These are phyloP conservation scores for Elsinoe batatas DNA, from an alignment of 2,329 filamentous ascomycete species.

Conservation along the genomic window DNA sequence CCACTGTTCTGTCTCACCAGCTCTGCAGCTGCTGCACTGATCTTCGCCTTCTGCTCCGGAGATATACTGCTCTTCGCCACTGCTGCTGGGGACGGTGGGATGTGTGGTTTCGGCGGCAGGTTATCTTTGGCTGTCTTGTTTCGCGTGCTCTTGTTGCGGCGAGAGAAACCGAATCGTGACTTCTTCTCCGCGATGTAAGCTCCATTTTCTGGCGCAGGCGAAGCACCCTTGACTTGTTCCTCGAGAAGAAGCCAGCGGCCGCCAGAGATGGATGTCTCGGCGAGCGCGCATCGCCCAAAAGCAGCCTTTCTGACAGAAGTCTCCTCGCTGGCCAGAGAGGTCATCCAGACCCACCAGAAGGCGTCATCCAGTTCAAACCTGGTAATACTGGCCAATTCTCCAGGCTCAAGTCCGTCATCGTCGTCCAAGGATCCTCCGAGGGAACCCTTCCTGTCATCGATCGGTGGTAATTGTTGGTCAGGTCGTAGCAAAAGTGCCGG, in stretches of 20 bases:
- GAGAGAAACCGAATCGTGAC: slow-evolving; percentile 72
- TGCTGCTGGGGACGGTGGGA: slow-evolving; percentile 38
- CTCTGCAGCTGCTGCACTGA: slow-evolving; percentile 80
- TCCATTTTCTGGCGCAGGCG: slow-evolving; percentile 69
- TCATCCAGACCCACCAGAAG: slow-evolving; percentile 99
- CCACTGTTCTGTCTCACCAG: slow-evolving; percentile 55
- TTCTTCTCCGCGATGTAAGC: slow-evolving; percentile 96
- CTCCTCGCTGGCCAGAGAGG: slow-evolving; percentile 84
- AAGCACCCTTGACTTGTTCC: slow-evolving; percentile 89
- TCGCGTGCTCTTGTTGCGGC: slow-evolving; percentile 59
- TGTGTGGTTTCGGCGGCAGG: slow-evolving; percentile 28
- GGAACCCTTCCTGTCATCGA: slow-evolving; percentile 49
- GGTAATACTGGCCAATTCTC: slow-evolving; percentile 87
- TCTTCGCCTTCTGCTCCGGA: slow-evolving; percentile 83
- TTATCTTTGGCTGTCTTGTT: slow-evolving; percentile 29
- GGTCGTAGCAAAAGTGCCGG: slow-evolving; percentile 72
- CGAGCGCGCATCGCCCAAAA: slow-evolving; percentile 84
- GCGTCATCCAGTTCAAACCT: slow-evolving; percentile 81
- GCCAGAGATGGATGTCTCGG: slow-evolving; percentile 74
- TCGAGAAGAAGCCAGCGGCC: slow-evolving; percentile 92
- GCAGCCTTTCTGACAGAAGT: slow-evolving; percentile 75
- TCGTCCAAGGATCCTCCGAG: slow-evolving; percentile 52
- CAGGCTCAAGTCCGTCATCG: slow-evolving; percentile 67
- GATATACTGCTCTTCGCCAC: slow-evolving; percentile 76
- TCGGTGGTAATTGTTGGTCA: slow-evolving; percentile 81